phyloP scores from a whole-genome alignment of 2,329 filamentous ascomycete genomes.

The Colletotrichum sublineola region DNA sequence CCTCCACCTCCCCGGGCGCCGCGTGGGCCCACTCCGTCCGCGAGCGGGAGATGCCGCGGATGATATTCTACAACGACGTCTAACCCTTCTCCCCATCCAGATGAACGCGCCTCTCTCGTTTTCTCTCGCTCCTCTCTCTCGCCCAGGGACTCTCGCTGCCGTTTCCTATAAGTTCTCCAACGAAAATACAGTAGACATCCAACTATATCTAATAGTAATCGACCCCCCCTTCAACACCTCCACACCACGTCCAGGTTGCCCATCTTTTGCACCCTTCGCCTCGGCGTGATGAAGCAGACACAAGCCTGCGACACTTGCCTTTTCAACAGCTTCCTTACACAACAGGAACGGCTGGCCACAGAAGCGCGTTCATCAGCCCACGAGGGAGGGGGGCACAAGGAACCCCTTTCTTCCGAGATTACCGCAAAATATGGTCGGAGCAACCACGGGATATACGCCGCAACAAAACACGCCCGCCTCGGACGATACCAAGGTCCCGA shows the following conservation, averaged over 20 bases:
- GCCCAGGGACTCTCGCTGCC: too few relatives aligned
- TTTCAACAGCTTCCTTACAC: not conserved
- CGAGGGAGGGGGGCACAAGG: not conserved
- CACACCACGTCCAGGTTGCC: too few relatives aligned
- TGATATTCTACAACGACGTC: conserved; percentile 52
- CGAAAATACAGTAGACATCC: too few relatives aligned
- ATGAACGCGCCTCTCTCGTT: too few relatives aligned
- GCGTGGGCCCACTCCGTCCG: conserved; percentile 47
- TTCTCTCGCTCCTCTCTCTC: too few relatives aligned
- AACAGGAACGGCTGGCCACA: not conserved
- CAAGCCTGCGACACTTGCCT: not conserved
- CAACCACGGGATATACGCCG: not conserved
- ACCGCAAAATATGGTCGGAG: too few relatives aligned
- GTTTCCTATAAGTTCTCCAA: too few relatives aligned
- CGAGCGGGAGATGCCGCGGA: conserved; percentile 50
- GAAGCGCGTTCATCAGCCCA: too few relatives aligned
- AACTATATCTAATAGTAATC: not conserved
- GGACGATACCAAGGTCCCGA: not conserved
- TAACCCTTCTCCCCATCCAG: too few relatives aligned
- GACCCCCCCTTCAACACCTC: too few relatives aligned
- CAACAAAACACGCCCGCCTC: not conserved
- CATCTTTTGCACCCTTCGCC: not conserved
- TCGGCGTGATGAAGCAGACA: not conserved
- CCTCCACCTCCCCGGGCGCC: too few relatives aligned
- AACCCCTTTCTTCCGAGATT: not conserved